A percentile compares a stretch with the other conserved stretches of the same genome.
phyloP scores from a whole-genome alignment of 208 protist species.

The Crithidia bombi region DNA sequence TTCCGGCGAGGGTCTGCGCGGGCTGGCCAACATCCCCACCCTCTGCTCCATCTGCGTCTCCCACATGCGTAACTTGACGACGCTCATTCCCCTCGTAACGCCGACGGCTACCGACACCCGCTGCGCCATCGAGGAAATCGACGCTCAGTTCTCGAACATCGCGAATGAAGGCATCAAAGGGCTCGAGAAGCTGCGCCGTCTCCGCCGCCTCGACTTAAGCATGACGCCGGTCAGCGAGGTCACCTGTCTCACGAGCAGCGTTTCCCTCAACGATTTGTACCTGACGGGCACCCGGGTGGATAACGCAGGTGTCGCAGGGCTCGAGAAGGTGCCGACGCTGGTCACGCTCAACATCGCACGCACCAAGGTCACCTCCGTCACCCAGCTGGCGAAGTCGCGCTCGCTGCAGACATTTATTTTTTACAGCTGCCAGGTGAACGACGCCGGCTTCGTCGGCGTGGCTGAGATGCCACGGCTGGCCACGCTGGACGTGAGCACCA shows the following conservation, averaged over 20 bases:
- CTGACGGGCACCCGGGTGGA: conserved; percentile 45
- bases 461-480: conserved; percentile 46
- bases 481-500: conserved; percentile 57
- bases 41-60: conserved; percentile 51
- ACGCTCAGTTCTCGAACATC: conserved; percentile 64
- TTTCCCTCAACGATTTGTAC: conserved; percentile 47
- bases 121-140: conserved; percentile 59
- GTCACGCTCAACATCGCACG: conserved; percentile 42
- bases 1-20: conserved; percentile 48
- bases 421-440: conserved; percentile 46
- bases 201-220: conserved; percentile 57
- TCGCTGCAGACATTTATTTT: conserved; percentile 49
- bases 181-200: conserved; percentile 40
- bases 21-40: conserved; percentile 50
- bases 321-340: conserved; percentile 50
- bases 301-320: conserved; percentile 43
- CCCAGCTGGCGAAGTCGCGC: conserved; percentile 30
- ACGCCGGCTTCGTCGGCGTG: conserved; percentile 43
- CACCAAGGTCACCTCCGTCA: conserved; percentile 50
- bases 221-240: conserved; percentile 65
- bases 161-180: conserved; percentile 39
- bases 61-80: conserved; percentile 52
- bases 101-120: conserved; percentile 25
- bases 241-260: conserved; percentile 35
- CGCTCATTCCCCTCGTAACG: conserved; percentile 51